phyloP scores from a whole-genome alignment of 257 asterid genomes.

The Jaltomata sinuosa region DNA sequence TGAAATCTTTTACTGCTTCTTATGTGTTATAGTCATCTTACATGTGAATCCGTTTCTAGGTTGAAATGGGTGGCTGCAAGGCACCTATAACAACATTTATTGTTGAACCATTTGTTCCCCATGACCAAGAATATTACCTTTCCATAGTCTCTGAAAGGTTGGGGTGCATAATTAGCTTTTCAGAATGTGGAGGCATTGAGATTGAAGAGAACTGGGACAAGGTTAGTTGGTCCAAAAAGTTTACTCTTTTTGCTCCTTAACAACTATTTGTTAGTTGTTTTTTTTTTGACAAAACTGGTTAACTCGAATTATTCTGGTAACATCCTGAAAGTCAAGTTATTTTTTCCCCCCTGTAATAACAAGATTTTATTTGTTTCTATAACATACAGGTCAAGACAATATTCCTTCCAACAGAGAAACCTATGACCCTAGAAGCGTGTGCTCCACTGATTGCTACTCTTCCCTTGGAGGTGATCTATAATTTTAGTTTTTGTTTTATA shows the following conservation, averaged over 20 bases:
- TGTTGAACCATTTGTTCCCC: conserved; percentile 89
- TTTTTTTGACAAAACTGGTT: not conserved
- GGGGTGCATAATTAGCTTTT: conserved; percentile 81
- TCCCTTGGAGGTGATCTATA: conserved; percentile 64
- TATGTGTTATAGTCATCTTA: conserved; percentile 15
- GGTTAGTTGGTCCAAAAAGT: conserved; percentile 29
- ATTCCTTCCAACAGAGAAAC: conserved; percentile 71
- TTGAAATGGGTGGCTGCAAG: conserved; percentile 94
- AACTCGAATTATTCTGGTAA: not conserved
- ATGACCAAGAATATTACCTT: conserved; percentile 78
- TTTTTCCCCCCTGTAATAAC: not conserved
- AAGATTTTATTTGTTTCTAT: not conserved
- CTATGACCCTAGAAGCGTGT: conserved; percentile 69
- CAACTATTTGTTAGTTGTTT: not conserved
- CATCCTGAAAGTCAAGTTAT: not conserved
- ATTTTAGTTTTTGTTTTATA: not conserved
- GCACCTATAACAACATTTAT: conserved; percentile 91
- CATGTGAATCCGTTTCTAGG: conserved; percentile 26
- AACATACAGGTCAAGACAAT: conserved; percentile 64
- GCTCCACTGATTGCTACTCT: conserved; percentile 90
- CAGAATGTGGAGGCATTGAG: conserved; percentile 95
- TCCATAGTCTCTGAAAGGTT: conserved; percentile 79
- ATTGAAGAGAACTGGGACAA: conserved; percentile 97
- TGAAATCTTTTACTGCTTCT: not conserved
- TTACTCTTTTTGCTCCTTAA: not conserved